Percentiles rank a stretch among this genome's conserved stretches.
These are phyloP conservation scores for Candida fluviatilis DNA, from an alignment of 805 yeast species.

Conservation along the genomic window DNA sequence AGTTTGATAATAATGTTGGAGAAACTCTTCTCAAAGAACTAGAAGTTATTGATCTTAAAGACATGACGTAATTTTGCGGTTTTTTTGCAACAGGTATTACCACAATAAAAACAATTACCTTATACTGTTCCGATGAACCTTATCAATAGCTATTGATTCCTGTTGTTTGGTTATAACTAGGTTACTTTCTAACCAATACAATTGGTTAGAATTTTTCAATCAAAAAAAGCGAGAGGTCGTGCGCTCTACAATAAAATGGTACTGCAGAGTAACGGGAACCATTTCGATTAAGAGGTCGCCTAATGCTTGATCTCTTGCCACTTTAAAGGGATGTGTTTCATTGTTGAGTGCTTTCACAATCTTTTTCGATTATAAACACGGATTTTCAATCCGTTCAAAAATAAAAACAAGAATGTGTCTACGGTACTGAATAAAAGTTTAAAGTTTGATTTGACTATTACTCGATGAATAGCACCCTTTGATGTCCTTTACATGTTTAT, in stretches of 20 bases:
- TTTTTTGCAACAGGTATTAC: background rate
- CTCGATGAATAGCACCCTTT: too few relatives aligned
- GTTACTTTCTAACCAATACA: constrained; percentile 3
- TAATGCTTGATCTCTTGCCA: too few relatives aligned
- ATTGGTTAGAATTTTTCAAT: constrained; percentile 5
- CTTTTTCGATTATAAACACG: too few relatives aligned
- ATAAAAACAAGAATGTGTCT: too few relatives aligned
- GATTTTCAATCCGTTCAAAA: too few relatives aligned
- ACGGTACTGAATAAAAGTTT: too few relatives aligned
- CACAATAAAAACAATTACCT: background rate
- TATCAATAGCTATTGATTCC: background rate
- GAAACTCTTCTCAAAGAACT: background rate
- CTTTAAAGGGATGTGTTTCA: too few relatives aligned
- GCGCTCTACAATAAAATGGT: background rate
- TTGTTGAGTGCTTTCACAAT: too few relatives aligned
- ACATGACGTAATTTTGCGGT: background rate
- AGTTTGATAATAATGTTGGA: background rate
- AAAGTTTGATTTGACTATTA: too few relatives aligned
- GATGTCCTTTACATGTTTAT: too few relatives aligned
- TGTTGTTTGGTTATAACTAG: background rate
- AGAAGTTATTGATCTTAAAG: constrained; percentile 2
- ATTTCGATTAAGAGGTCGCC: too few relatives aligned
- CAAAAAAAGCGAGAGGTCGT: background rate
- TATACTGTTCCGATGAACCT: background rate
- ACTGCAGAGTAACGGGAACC: too few relatives aligned